phyloP scores from a whole-genome alignment of 116 monocot genomes.

The Trichopus zeylanicus region DNA sequence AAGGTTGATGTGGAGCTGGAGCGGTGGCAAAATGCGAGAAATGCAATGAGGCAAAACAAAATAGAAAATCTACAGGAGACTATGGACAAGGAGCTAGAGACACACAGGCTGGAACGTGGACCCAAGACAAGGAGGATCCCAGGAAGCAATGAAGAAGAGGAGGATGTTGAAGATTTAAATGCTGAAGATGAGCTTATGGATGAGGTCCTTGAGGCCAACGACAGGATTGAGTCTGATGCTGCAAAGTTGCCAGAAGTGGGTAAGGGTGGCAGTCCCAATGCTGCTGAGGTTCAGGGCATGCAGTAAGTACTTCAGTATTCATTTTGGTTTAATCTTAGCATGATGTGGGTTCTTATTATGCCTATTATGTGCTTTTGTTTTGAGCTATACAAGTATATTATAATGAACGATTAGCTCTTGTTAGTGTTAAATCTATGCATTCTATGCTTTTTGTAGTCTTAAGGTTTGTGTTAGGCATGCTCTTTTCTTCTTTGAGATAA shows the following conservation, averaged over 20 bases:
- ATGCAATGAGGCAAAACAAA: conserved; percentile 41
- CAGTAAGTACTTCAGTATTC: not conserved
- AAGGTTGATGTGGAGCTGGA: conserved; percentile 74
- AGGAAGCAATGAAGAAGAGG: conserved; percentile 62
- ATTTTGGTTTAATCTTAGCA: no score
- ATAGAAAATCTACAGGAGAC: conserved; percentile 66
- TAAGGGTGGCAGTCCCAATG: conserved; percentile 25
- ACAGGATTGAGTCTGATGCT: conserved; percentile 26
- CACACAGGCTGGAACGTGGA: conserved; percentile 83
- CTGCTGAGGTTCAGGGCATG: conserved; percentile 9
- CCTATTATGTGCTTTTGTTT: no score
- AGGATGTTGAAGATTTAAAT: conserved; percentile 82
- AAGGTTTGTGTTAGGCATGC: no score
- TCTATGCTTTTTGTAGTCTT: no score
- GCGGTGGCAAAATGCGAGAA: conserved; percentile 70
- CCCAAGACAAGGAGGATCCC: conserved; percentile 68
- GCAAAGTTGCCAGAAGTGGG: conserved; percentile 24
- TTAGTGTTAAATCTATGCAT: no score
- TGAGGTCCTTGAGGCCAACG: conserved; percentile 63
- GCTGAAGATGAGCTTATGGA: conserved; percentile 86
- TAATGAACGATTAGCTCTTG: no score
- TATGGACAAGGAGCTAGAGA: conserved; percentile 97
- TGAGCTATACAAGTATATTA: no score
- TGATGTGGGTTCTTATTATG: no score
- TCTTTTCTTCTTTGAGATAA: no score